These are phyloP conservation scores for Mycena sp. DNA, from an alignment of 1,284 basidiomycete genomes.

Conservation along the genomic window DNA sequence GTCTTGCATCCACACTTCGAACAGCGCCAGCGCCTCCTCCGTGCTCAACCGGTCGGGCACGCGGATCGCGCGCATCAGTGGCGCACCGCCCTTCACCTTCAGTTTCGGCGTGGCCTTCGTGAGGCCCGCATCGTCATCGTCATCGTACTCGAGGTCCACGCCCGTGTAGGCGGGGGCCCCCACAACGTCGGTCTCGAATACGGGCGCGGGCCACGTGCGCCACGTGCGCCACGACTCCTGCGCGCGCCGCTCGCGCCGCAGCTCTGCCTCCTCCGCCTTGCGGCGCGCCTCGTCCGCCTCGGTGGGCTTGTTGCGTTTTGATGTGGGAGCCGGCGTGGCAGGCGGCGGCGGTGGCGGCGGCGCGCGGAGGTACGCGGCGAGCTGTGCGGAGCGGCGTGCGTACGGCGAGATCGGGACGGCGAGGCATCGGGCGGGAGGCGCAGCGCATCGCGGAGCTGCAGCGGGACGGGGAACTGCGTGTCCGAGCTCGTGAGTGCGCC, in stretches of 20 bases:
- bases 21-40: slow-evolving; percentile 71
- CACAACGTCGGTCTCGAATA: background rate
- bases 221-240: slow-evolving; percentile 45
- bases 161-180: too few species aligned
- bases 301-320: too few species aligned
- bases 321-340: slow-evolving; percentile 3
- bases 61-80: slow-evolving; percentile 52
- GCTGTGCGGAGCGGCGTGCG: slow-evolving; percentile 9
- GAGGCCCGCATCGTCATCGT: background rate
- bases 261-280: background rate
- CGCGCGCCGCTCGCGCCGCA: slow-evolving; percentile 11
- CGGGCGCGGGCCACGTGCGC: background rate
- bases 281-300: background rate
- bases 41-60: slow-evolving; percentile 69
- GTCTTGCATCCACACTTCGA: slow-evolving; percentile 72
- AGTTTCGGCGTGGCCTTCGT: background rate
- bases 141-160: background rate
- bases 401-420: slow-evolving; percentile 7
- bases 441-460: slow-evolving; percentile 56
- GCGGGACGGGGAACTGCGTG: slow-evolving; percentile 59
- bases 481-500: slow-evolving; percentile 71
- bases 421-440: slow-evolving; percentile 4
- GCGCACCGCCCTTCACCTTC: background rate
- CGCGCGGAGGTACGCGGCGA: slow-evolving; percentile 27
- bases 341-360: background rate